A percentile compares a stretch with the other conserved stretches of the same genome.
phyloP scores from a whole-genome alignment of 192 early-diverging fungal genomes.

The Dimargaris cristalligena region DNA sequence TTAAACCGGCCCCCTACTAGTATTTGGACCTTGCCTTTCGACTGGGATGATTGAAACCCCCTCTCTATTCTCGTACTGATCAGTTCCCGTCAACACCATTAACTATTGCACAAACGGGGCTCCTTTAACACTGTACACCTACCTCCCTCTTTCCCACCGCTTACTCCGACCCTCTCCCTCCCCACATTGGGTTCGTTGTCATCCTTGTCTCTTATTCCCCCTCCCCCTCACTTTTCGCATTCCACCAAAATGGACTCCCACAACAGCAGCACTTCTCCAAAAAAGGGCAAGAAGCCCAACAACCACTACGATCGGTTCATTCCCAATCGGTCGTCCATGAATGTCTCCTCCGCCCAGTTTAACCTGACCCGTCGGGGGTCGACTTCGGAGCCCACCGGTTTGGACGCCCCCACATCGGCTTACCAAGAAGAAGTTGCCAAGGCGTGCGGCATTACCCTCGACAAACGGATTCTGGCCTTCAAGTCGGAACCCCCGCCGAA shows the following conservation, averaged over 20 bases:
- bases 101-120: too few species aligned
- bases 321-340: constrained; percentile 56
- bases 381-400: constrained; percentile 1
- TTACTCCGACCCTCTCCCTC: too few species aligned
- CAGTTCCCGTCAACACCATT: too few species aligned
- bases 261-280: neutral
- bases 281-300: constrained; percentile 1
- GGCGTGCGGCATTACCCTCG: constrained; percentile 59
- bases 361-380: constrained; percentile 29
- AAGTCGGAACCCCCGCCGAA: constrained; percentile 54
- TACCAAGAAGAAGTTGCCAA: constrained; percentile 69
- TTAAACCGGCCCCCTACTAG: too few species aligned
- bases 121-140: too few species aligned
- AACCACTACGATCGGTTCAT: constrained; percentile 73
- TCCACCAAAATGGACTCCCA: neutral
- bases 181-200: too few species aligned
- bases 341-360: constrained; percentile 51
- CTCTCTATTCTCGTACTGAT: too few species aligned
- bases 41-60: too few species aligned
- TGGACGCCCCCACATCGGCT: constrained; percentile 27
- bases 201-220: too few species aligned
- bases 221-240: too few species aligned
- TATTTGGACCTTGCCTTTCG: too few species aligned
- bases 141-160: too few species aligned
- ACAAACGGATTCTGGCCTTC: constrained; percentile 69